Conservation (phyloP, 345 rosid species). For the Lepidium aucheri region DNA sequence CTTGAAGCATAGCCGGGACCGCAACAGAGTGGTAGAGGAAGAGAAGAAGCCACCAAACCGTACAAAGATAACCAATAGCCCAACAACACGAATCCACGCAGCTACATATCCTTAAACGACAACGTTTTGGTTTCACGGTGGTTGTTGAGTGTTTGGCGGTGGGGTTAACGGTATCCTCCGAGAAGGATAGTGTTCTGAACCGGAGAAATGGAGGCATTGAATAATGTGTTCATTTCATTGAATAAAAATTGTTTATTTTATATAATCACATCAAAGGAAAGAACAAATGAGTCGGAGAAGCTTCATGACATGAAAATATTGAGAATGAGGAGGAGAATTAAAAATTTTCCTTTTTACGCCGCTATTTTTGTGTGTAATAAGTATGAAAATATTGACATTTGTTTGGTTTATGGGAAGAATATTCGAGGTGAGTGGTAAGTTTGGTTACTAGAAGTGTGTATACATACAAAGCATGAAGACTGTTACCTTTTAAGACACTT, state of each 20-base stretch:
- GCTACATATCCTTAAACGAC: conserved; percentile 35
- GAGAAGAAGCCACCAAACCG: conserved; percentile 57
- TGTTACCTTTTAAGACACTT: conserved; percentile 6
- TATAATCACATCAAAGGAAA: neutral
- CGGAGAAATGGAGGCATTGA: conserved; percentile 46
- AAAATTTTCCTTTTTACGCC: neutral
- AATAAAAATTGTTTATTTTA: neutral
- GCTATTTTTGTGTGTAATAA: neutral
- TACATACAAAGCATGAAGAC: neutral
- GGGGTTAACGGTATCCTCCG: conserved; percentile 6
- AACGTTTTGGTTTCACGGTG: conserved; percentile 7
- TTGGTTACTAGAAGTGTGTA: neutral
- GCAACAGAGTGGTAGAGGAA: conserved; percentile 46
- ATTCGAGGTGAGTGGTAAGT: neutral
- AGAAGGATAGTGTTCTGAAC: conserved; percentile 42
- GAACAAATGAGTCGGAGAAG: neutral
- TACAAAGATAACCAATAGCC: conserved; percentile 53
- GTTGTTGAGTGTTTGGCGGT: conserved; percentile 1
- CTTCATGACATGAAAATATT: neutral
- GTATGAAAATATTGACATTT: neutral
- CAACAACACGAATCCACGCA: conserved; percentile 52
- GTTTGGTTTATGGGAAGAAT: neutral
- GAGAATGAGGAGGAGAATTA: neutral
- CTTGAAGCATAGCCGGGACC: conserved; percentile 41
- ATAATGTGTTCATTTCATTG: neutral